phyloP scores from a whole-genome alignment of 257 asterid species.

The Oldenlandia corymbosa region DNA sequence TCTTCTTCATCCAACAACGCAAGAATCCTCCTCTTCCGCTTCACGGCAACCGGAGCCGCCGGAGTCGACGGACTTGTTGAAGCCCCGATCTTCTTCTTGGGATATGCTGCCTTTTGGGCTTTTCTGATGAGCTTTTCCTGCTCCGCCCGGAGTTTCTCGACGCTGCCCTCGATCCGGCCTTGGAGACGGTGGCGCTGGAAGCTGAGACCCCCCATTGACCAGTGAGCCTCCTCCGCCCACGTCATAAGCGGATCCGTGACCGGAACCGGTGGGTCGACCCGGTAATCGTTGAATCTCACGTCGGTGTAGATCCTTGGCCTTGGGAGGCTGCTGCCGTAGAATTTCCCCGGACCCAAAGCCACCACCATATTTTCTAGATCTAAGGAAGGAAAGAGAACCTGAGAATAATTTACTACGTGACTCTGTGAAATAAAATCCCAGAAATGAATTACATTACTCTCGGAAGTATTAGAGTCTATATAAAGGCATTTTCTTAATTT shows the following conservation, averaged over 20 bases:
- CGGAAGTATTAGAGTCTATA: no score
- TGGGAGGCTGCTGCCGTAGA: constrained; percentile 90
- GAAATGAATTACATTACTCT: no score
- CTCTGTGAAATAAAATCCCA: no score
- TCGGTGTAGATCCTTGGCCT: constrained; percentile 73
- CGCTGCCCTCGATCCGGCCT: constrained; percentile 84
- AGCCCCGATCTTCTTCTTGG: background rate
- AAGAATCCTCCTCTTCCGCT: constrained; percentile 53
- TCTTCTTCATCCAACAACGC: constrained; percentile 24
- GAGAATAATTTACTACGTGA: background rate
- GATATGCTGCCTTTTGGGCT: constrained; percentile 15
- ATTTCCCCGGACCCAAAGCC: constrained; percentile 73
- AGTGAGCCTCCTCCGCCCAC: constrained; percentile 92
- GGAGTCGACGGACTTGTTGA: constrained; percentile 49
- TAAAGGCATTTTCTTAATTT: background rate
- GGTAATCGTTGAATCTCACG: constrained; percentile 42
- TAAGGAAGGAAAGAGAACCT: background rate
- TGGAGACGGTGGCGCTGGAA: constrained; percentile 79
- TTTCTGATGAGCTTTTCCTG: constrained; percentile 26
- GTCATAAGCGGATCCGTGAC: constrained; percentile 61
- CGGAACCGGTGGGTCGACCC: constrained; percentile 72
- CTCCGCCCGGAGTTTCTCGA: constrained; percentile 61
- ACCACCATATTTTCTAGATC: constrained; percentile 46
- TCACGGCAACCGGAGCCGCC: constrained; percentile 58
- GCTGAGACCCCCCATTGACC: constrained; percentile 94